Evolutionary conservation across 2,329 filamentous ascomycete genomes (phyloP), one percentile per base, ranked within the genome.

Genomic region (Colletotrichum sp.): DNA sequence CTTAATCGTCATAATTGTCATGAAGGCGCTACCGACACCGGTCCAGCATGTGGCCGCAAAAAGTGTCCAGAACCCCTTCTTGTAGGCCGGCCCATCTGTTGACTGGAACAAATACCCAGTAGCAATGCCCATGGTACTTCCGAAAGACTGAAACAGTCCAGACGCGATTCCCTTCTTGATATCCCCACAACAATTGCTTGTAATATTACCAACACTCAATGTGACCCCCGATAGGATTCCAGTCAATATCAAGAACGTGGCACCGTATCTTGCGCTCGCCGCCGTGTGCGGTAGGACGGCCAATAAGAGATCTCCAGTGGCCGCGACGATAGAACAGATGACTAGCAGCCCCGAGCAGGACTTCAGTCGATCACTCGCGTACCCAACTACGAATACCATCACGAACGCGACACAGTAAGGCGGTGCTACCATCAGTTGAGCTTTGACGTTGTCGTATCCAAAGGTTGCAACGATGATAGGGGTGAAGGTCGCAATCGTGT

Each of bases 381-480:
- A 76, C 0, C 77, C 73, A 6, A 76, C 74, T 1, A 73, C 67
- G 6, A 78, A 75, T 0, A 78, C 77, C 59, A 78, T 77, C 8
- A 79, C 69, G 12, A 79, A 75, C 3, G 77, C 74, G 5, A 70
- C 73, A 16, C 73, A 74, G 28, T 74, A 74, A 4, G 73, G 73
- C 7, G 78, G 78, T 28, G 77, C 78, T 4, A 76, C 78, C 65
- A 79, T 76, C 61, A 78, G 68, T 28, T 79, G 78, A 3, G 78
- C 77, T 9, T 61, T 63, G 38, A 78, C 48, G 26, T 77, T 73
- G 21, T 74, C 76, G 56, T 77, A 79, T 4, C 78, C 78, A 28
- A 79, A 77, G 14, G 76, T 77, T 16, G 77, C 74, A 13, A 79
- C 73, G 32, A 79, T 79, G 21, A 78, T 78, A 0, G 78, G 78